Conservation (phyloP, 192 early-diverging fungal genomes). For the Umbelopsis sp. region DNA sequence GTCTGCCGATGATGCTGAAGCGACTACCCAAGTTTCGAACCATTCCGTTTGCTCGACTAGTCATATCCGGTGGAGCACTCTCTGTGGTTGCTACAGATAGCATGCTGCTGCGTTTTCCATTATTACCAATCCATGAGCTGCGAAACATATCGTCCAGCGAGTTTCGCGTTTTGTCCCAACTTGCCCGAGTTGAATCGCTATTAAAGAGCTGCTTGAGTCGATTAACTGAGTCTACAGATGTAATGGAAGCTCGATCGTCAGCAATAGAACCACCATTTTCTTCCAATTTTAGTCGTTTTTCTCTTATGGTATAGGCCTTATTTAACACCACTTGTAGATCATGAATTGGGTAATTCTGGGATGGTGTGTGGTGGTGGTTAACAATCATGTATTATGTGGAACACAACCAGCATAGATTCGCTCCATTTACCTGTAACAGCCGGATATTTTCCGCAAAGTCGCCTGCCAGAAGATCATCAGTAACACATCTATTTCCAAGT, state of each 20-base stretch:
- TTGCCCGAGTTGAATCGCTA: neutral
- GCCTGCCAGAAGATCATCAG: conserved; percentile 53
- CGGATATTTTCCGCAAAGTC: conserved; percentile 65
- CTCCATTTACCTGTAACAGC: conserved; percentile 53
- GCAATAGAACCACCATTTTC: neutral
- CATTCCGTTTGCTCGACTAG: neutral
- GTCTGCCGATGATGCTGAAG: neutral
- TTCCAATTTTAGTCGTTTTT: conserved; percentile 17
- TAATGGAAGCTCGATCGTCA: conserved; percentile 1
- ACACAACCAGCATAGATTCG: neutral
- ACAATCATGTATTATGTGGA: neutral
- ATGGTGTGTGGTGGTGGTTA: conserved; percentile 8
- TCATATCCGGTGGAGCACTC: conserved; percentile 17
- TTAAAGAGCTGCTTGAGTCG: neutral
- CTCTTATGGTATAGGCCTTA: conserved; percentile 28
- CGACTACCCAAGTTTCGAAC: conserved; percentile 9
- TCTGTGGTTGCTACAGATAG: conserved; percentile 1
- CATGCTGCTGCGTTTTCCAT: neutral
- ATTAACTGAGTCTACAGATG: neutral
- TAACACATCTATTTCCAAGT: conserved; percentile 48
- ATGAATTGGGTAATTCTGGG: conserved; percentile 60
- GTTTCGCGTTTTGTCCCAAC: conserved; percentile 12
- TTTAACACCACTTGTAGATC: conserved; percentile 42
- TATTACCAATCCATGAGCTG: neutral
- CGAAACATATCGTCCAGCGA: conserved; percentile 20